Evolutionary conservation across 805 yeast species (phyloP), one percentile per base, ranked within the genome.

Genomic region (Candida mattraensis): DNA sequence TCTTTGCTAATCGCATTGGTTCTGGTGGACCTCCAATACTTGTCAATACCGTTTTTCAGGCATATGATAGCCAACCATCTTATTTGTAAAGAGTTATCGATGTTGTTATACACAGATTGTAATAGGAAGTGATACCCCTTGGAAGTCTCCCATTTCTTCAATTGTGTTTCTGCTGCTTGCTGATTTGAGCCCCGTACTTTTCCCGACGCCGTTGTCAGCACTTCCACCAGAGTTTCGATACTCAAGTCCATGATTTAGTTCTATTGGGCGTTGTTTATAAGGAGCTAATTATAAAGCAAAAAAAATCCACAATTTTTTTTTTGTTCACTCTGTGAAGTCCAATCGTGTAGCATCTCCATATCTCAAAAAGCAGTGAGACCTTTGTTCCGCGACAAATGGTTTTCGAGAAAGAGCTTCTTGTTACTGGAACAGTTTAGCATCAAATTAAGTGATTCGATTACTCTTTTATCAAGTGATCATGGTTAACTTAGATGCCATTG

Each of bases 41-140:
- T 78, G 12, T 87, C 95, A 14, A 87, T 68, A 2, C 94, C 94
- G 58, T 91, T 91, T 54, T 93, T 91, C 60, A 91, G 78, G 45
- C 83, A 84, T 26, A 91, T 91, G 2, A 87, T 71, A 0, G 95
- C 88, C 17, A 89, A 64, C 95, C 96, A 88, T 51, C 98, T 68
- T 6, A 78, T 66, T 40, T 83, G 85, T 19, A 83, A 60, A 0
- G 88, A 73, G 12, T 75, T 49, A 0, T 78, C 69, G 3, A 67
- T 54, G 44, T 85, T 81, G 36, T 77, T 63, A 56, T 86, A 89
- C 0, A 78, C 69, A 5, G 75, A 60, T 52, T 74, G 63, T 3
- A 64, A 44, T 7, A 55, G 32, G 30, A 41, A 58, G 35, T 58
- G 61, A 28, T 46, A 61, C 3, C 63, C 64, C 23, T 78, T 74